phyloP scores from a whole-genome alignment of 305 asterid species.

The Andrographis paniculata region DNA sequence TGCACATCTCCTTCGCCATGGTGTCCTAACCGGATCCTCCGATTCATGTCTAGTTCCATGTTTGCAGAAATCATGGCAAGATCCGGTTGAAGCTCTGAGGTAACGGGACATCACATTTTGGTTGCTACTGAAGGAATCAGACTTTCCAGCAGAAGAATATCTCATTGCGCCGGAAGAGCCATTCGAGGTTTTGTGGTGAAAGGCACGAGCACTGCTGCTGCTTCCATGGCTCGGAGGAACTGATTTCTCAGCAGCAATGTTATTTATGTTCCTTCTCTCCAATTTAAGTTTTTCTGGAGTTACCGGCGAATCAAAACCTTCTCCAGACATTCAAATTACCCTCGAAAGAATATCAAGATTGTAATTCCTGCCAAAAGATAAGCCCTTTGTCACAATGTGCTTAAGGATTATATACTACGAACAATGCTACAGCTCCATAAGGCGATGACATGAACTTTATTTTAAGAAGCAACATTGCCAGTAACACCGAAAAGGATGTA shows the following conservation, averaged over 20 bases:
- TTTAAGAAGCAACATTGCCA: no score
- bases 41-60: conserved; percentile 41
- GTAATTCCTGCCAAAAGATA: conserved; percentile 23
- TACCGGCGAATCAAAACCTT: conserved; percentile 21
- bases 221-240: conserved; percentile 17
- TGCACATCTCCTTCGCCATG: conserved; percentile 26
- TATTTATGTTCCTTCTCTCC: conserved; percentile 14
- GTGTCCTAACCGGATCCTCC: conserved; percentile 40
- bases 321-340: conserved; percentile 48
- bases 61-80: conserved; percentile 91
- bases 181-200: conserved; percentile 27
- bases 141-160: conserved; percentile 40
- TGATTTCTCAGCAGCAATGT: conserved; percentile 17
- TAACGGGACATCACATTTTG: conserved; percentile 41
- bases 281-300: conserved; percentile 22
- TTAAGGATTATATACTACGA: no score
- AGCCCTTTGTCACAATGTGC: no score
- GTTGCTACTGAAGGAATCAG: conserved; percentile 20
- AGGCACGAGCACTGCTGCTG: conserved; percentile 13
- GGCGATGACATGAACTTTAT: no score
- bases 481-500: no score
- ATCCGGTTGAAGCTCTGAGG: conserved; percentile 82
- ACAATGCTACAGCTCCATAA: no score
- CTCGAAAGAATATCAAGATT: conserved; percentile 13
- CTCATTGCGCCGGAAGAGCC: conserved; percentile 22